Evolutionary conservation across 108 stramenopile genomes (phyloP), one percentile per base, ranked within the genome.

Genomic region (Skeletonema grethae): DNA sequence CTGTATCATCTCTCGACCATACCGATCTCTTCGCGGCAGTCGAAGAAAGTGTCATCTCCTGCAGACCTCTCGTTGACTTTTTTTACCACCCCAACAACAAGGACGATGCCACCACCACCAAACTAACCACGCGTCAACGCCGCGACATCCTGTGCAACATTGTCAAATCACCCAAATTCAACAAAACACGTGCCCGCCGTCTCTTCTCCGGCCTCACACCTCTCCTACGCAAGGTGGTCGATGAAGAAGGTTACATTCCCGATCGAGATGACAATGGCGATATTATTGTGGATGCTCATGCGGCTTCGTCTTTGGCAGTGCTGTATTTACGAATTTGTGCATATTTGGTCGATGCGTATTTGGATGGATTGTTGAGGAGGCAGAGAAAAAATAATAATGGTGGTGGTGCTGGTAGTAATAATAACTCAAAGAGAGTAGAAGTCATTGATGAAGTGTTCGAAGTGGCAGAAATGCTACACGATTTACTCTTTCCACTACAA

Each of bases 361-460:
- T 92, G 29, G 70, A 80, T 15, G 86, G 81, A 8, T 18, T 75
- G 3, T 41, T 43, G 5, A 56, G 12, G 12, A 58, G 56, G 39
- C 48, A 24, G 24, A 66, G 22, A 25, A 57, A 58, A 18, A n/a
- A n/a, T n/a, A n/a, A n/a, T n/a, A n/a, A n/a, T n/a, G 15, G 57
- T 10, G 8, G 3, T 7, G 32, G 2, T 34, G 4, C 32, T 34
- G 4, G 2, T 34, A 34, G 0, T 3, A 24, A 61, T 12, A 65
- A 69, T 7, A 35, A 36, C 68, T 45, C 32, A 28, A 22, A 34
- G 9, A 7, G 36, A 50, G 30, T 71, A 4, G 61, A 57, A 60
- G 73, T 88, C 7, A 70, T 86, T 38, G 79, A 89, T 12, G 88
- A 91, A 62, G 85, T 84, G 7, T 80, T 89, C 34, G 83, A 84